These are phyloP conservation scores for Trametes sanguinea DNA, from an alignment of 768 basidiomycete genomes.

Conservation along the genomic window DNA sequence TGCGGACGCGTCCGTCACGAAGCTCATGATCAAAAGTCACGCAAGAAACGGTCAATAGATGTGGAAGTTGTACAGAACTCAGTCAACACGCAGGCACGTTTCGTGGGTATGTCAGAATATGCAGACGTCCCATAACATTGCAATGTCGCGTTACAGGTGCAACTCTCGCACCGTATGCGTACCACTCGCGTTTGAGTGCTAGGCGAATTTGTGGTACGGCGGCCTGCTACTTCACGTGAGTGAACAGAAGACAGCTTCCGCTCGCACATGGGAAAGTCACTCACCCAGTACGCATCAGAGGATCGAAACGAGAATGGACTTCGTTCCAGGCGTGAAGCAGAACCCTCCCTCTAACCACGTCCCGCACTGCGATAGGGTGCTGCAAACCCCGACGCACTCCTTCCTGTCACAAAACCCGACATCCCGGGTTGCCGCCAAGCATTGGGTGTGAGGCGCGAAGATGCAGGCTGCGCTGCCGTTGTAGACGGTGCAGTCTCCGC, in stretches of 20 bases:
- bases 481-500: conserved; percentile 35
- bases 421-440: conserved; percentile 32
- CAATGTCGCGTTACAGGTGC: too few species aligned
- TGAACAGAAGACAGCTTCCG: too few species aligned
- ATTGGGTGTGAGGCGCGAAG: conserved; percentile 30
- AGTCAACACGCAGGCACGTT: too few species aligned
- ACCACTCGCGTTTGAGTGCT: too few species aligned
- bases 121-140: too few species aligned
- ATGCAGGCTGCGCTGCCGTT: conserved; percentile 31
- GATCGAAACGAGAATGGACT: conserved; percentile 24
- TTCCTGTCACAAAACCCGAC: conserved; percentile 33
- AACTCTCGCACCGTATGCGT: too few species aligned
- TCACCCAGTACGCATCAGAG: not conserved
- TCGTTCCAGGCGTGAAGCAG: conserved; percentile 34
- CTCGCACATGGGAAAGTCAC: too few species aligned
- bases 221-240: too few species aligned
- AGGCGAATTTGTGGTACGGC: too few species aligned
- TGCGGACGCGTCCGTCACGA: not conserved
- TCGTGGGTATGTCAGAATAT: too few species aligned
- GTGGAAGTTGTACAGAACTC: too few species aligned
- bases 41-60: too few species aligned
- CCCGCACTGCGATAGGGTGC: conserved; percentile 29
- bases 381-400: conserved; percentile 32
- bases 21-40: not conserved
- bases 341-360: conserved; percentile 28